These are phyloP conservation scores for Trichocladium uniseriatum DNA, from an alignment of 495 filamentous ascomycete genomes.

Conservation along the genomic window DNA sequence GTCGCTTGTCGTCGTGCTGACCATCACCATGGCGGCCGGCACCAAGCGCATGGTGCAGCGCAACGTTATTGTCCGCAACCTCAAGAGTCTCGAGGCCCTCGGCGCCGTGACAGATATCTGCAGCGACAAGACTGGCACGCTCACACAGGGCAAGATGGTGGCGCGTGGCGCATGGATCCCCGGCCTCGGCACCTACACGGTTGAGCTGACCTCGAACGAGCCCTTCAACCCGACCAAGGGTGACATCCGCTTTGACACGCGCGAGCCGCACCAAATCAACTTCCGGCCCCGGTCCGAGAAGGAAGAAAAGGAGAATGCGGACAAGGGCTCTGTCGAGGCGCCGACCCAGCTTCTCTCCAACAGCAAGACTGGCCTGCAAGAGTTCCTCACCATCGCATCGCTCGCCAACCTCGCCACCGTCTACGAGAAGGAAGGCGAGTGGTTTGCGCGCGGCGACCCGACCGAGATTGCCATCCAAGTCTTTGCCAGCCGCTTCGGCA, in stretches of 20 bases:
- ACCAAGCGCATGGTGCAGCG: constrained; percentile 67
- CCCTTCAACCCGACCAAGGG: constrained; percentile 33
- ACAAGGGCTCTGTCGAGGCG: constrained; percentile 1
- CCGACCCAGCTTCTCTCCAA: constrained; percentile 11
- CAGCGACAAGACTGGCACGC: constrained; percentile 77
- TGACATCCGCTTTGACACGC: constrained; percentile 15
- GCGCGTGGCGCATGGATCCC: constrained; percentile 75
- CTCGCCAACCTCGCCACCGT: constrained; percentile 34
- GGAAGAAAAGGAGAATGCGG: background rate
- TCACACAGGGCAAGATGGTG: constrained; percentile 69
- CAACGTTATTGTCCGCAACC: constrained; percentile 65
- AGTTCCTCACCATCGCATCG: constrained; percentile 28
- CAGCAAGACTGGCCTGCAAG: constrained; percentile 19
- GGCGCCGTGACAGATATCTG: constrained; percentile 82
- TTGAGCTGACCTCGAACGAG: constrained; percentile 45
- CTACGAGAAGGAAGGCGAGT: constrained; percentile 39
- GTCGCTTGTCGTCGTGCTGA: constrained; percentile 58
- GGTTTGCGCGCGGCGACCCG: constrained; percentile 70
- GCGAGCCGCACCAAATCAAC: constrained; percentile 22
- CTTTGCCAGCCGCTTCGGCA: constrained; percentile 61
- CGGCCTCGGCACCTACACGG: constrained; percentile 46
- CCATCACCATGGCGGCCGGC: constrained; percentile 69
- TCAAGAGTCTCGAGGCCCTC: constrained; percentile 69
- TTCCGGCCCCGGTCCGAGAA: constrained; percentile 12
- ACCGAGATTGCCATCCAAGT: constrained; percentile 80